Evolutionary conservation across 352 stramenopile species (phyloP), one percentile per base, ranked within the genome.

Genomic region (Phytophthora capsici): DNA sequence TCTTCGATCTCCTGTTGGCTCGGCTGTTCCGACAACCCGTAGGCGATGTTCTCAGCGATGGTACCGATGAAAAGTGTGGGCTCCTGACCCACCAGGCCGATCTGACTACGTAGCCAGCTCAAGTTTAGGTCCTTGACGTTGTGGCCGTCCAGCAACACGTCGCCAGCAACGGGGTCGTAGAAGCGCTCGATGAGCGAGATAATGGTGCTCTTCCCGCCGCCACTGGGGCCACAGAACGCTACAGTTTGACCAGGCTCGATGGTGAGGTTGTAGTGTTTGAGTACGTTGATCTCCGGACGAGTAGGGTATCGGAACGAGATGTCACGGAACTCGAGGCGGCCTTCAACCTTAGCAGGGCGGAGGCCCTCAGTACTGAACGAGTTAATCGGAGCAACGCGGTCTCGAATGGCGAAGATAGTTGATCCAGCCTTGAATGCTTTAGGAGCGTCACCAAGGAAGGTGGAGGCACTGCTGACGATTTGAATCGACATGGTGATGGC

Each of bases 251-350:
- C 86, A n/a, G 81, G 46, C 45, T 89, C 77, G 34, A 96, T 86
- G 4, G 77, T 79, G 3, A 99, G 67, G 57, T 89, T 93, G 57
- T 98, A 86, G 48, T 82, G 66, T n/a, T 86, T 80, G 13, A 98
- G 84, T 37, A 98, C 84, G 8, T 66, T 73, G 7, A 85, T 73
- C 1, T 90, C 46, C 0, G 77, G 81, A 13, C 88, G 78, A 3
- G 67, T 84, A 14, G 89, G 86, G 69, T 96, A 96, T 4, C 82
- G 67, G 65, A 96, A 96, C 25, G 66, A 73, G 37, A 96, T 80
- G 52, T 91, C 60, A 43, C 69, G 58, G 61, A 94, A 95, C 28
- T 80, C 63, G 14, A 96, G 50, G 1, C 58, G 36, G 3, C 78
- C 78, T 16, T 75, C 61, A 0, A 84, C 32, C 4, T 46, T 63